Conservation (phyloP, 73 alveolate species). For the Symbiodinium natans region DNA sequence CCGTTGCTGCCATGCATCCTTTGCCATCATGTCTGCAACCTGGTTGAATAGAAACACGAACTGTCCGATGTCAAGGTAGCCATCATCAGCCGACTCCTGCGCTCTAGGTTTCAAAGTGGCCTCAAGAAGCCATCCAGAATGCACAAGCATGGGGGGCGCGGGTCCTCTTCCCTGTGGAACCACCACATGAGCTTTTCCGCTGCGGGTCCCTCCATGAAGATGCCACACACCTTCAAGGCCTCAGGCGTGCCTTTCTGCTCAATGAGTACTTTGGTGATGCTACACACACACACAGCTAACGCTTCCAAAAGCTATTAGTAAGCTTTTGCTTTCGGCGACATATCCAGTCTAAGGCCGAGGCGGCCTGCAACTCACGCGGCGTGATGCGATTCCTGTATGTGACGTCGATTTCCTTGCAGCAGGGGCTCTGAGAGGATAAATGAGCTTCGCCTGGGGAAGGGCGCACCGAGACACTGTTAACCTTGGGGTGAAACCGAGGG, state of each 20-base stretch:
- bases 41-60: slow-evolving; percentile 61
- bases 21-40: slow-evolving; percentile 90
- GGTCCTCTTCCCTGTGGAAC: slow-evolving; percentile 37
- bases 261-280: too few relatives aligned
- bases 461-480: too few relatives aligned
- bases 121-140: not conserved
- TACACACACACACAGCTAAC: too few relatives aligned
- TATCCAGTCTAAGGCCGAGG: not conserved
- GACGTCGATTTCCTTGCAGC: slow-evolving; percentile 64
- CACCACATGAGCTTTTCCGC: slow-evolving; percentile 7
- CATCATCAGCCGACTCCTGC: slow-evolving; percentile 17
- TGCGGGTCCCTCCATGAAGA: slow-evolving; percentile 40
- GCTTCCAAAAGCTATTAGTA: too few relatives aligned
- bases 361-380: slow-evolving; percentile 59
- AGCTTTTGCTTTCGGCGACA: too few relatives aligned
- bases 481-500: too few relatives aligned
- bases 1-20: not conserved
- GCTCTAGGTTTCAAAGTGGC: not conserved
- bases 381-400: slow-evolving; percentile 59
- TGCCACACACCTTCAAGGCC: slow-evolving; percentile 81
- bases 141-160: too few relatives aligned
- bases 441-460: too few relatives aligned
- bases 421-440: not conserved
- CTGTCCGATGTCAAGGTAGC: slow-evolving; percentile 2
- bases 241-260: not conserved